phyloP scores from a whole-genome alignment of 306 rosid species.

The Notholithocarpus densiflorus region DNA sequence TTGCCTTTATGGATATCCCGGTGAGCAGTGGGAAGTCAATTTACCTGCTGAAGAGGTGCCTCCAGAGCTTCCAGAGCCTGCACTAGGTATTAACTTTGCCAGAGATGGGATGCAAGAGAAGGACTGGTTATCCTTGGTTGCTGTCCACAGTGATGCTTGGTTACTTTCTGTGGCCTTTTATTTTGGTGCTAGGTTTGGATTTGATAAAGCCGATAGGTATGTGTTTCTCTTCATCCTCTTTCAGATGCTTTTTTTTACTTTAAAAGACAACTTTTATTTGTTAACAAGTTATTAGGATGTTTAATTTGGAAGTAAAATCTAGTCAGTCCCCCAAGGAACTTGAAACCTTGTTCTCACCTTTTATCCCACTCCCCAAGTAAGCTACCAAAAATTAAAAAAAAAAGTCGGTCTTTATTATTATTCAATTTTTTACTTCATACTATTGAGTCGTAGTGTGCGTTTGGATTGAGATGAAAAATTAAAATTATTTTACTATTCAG shows the following conservation, averaged over 20 bases:
- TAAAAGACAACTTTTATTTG: neutral
- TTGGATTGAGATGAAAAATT: too few relatives aligned
- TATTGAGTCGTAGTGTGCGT: neutral
- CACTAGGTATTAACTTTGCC: conserved; percentile 68
- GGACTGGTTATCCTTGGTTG: conserved; percentile 69
- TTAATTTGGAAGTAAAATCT: neutral
- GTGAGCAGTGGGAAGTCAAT: conserved; percentile 66
- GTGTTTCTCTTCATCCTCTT: conserved; percentile 7
- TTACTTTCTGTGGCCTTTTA: conserved; percentile 58
- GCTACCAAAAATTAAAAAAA: neutral
- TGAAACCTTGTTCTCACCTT: neutral
- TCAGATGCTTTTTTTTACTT: neutral
- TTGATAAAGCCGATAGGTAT: conserved; percentile 67
- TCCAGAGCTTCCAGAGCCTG: conserved; percentile 76
- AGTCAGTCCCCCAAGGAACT: neutral
- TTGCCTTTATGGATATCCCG: conserved; percentile 79
- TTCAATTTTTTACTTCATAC: neutral
- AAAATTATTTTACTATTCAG: too few relatives aligned
- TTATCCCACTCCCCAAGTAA: neutral
- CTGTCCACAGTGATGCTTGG: conserved; percentile 82
- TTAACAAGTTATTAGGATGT: neutral
- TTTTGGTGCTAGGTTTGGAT: conserved; percentile 64
- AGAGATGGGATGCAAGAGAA: conserved; percentile 63
- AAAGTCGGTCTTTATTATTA: neutral
- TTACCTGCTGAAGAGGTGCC: conserved; percentile 72